Conservation (phyloP, 2,329 filamentous ascomycete species). For the Paraphoma sp. region DNA sequence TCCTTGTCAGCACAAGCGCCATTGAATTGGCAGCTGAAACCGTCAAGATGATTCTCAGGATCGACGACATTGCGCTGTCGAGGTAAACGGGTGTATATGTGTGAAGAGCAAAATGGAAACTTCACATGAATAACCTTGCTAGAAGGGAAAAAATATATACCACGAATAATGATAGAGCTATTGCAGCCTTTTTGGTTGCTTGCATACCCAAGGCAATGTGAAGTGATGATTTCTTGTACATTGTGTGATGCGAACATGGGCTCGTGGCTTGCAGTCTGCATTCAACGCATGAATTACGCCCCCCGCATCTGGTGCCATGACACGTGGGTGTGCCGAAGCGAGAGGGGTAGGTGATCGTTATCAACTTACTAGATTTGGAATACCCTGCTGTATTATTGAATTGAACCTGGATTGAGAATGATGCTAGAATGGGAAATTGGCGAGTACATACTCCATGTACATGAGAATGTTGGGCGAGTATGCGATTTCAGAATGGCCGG, state of each 20-base stretch:
- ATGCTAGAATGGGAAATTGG: too few species aligned
- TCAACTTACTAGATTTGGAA: background rate
- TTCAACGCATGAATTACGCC: constrained; percentile 11
- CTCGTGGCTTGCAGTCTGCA: constrained; percentile 1
- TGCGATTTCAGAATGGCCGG: too few species aligned
- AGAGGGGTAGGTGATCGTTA: background rate
- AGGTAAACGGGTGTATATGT: constrained; percentile 27
- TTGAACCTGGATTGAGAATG: too few species aligned
- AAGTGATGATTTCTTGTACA: background rate
- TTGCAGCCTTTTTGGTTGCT: background rate
- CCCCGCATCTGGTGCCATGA: constrained; percentile 3
- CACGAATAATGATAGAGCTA: constrained; percentile 20
- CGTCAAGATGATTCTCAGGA: constrained; percentile 88
- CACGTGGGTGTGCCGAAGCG: constrained; percentile 7
- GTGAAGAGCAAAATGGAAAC: background rate
- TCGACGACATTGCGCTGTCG: constrained; percentile 68
- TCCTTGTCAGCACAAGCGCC: constrained; percentile 95
- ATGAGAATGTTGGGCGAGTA: too few species aligned
- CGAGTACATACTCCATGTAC: too few species aligned
- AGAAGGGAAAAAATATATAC: constrained; percentile 10
- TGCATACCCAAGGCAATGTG: background rate
- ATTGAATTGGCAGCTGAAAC: constrained; percentile 98
- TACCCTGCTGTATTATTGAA: background rate
- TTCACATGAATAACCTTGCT: constrained; percentile 5
- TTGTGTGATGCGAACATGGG: background rate